These are phyloP conservation scores for Trametes villosa DNA, from an alignment of 768 basidiomycete genomes.

Conservation along the genomic window DNA sequence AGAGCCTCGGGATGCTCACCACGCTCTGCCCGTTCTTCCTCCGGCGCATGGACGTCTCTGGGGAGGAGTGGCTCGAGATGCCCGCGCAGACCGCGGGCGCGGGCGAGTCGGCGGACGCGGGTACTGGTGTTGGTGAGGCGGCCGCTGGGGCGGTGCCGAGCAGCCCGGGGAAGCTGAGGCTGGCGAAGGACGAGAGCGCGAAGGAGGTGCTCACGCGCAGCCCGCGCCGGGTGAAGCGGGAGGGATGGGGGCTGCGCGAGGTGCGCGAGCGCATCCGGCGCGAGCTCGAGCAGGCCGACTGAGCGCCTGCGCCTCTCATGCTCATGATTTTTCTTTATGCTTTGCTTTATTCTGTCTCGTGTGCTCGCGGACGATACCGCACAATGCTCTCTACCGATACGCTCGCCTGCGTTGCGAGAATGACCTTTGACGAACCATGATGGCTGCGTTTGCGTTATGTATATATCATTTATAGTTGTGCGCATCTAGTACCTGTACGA, in stretches of 20 bases:
- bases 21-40: slow-evolving; percentile 83
- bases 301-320: slow-evolving; percentile 6
- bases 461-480: slow-evolving; percentile 22
- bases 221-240: slow-evolving; percentile 70
- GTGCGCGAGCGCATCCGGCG: slow-evolving; percentile 81
- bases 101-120: slow-evolving; percentile 19
- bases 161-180: slow-evolving; percentile 37
- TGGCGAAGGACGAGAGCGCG: slow-evolving; percentile 59
- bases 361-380: slow-evolving; percentile 4
- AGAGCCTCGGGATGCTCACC: slow-evolving; percentile 69
- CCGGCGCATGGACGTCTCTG: slow-evolving; percentile 60
- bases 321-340: slow-evolving; percentile 1
- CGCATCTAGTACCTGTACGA: slow-evolving; percentile 6
- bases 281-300: slow-evolving; percentile 74
- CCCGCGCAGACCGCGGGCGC: slow-evolving; percentile 48
- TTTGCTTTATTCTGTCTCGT: slow-evolving; percentile 9
- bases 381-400: slow-evolving; percentile 10
- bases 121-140: neutral
- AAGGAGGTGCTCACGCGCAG: slow-evolving; percentile 68
- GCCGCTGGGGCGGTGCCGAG: slow-evolving; percentile 26
- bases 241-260: slow-evolving; percentile 74
- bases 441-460: slow-evolving; percentile 18
- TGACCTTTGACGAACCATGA: slow-evolving; percentile 1
- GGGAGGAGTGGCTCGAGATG: slow-evolving; percentile 63
- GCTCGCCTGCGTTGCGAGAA: neutral